Evolutionary conservation across 768 basidiomycete species (phyloP).

Genomic region (Tulasnella calospora): DNA sequence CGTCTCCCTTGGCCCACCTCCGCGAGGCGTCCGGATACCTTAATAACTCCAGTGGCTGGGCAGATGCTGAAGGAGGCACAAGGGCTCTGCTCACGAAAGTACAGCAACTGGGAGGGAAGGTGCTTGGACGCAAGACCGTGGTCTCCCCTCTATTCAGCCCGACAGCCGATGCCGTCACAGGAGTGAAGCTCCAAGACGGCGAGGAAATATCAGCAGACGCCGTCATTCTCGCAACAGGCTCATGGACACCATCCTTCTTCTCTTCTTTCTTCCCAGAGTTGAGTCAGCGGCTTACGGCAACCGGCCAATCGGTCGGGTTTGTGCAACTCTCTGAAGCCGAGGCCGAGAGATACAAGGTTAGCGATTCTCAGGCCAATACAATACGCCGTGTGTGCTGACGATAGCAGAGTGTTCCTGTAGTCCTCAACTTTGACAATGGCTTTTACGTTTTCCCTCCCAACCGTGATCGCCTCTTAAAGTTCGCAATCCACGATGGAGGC

Average conservation of each 20-base stretch:
- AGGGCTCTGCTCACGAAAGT: constrained; percentile 53
- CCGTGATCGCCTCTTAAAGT: constrained; percentile 62
- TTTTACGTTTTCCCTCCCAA: constrained; percentile 85
- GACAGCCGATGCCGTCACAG: constrained; percentile 41
- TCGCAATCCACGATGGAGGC: constrained; percentile 72
- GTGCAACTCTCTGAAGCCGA: constrained; percentile 72
- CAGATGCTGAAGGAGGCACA: constrained; percentile 65
- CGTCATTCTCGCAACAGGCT: constrained; percentile 68
- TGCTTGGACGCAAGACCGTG: constrained; percentile 57
- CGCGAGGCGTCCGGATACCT: constrained; percentile 51
- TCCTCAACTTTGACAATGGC: constrained; percentile 65
- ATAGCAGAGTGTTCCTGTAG: constrained; percentile 51
- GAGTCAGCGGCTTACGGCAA: constrained; percentile 57
- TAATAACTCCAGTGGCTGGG: constrained; percentile 83
- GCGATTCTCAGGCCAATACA: neutral
- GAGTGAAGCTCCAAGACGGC: constrained; percentile 62
- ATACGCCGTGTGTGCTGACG: neutral
- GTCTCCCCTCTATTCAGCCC: constrained; percentile 43
- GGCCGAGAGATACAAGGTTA: constrained; percentile 49
- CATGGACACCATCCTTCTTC: constrained; percentile 82
- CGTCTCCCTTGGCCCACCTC: constrained; percentile 40
- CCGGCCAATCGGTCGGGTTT: constrained; percentile 77
- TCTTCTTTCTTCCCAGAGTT: constrained; percentile 48
- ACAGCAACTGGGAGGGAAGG: constrained; percentile 51
- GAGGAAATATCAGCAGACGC: constrained; percentile 45